These are phyloP conservation scores for Candida manassasensis DNA, from an alignment of 805 yeast genomes.

Conservation along the genomic window DNA sequence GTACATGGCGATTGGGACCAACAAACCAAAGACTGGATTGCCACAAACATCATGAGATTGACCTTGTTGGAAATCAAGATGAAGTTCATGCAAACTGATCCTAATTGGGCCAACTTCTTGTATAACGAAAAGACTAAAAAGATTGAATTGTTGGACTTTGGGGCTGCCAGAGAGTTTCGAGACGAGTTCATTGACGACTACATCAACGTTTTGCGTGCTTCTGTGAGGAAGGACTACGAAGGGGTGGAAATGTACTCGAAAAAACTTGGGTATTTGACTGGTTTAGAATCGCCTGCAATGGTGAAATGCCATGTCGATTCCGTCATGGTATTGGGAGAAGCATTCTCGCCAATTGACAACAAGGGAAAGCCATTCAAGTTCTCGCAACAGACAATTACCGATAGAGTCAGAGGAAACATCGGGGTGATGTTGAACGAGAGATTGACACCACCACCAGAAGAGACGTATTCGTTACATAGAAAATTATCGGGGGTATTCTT, in stretches of 20 bases:
- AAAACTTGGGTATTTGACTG: conserved; percentile 84
- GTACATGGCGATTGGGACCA: conserved; percentile 73
- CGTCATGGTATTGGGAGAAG: conserved; percentile 87
- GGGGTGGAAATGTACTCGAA: conserved; percentile 61
- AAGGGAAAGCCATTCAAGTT: conserved; percentile 62
- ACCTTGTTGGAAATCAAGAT: conserved; percentile 81
- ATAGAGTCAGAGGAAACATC: conserved; percentile 83
- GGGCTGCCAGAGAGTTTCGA: conserved; percentile 82
- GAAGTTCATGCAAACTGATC: conserved; percentile 96
- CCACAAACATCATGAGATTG: conserved; percentile 78
- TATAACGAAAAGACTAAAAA: conserved; percentile 67
- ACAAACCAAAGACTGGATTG: conserved; percentile 72
- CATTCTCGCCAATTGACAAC: conserved; percentile 58
- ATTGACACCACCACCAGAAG: conserved; percentile 96
- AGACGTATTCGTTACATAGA: conserved; percentile 93
- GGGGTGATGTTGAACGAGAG: conserved; percentile 88
- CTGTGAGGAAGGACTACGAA: conserved; percentile 62
- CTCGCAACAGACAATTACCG: conserved; percentile 84
- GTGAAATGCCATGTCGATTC: conserved; percentile 89
- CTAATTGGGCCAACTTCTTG: conserved; percentile 97
- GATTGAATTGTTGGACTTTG: conserved; percentile 88
- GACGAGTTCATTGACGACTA: conserved; percentile 66
- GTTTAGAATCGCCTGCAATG: conserved; percentile 85
- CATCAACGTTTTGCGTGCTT: conserved; percentile 66
- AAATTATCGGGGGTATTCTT: conserved; percentile 92